Evolutionary conservation across 345 rosid genomes (phyloP), one percentile per base, ranked within the genome.

Genomic region (Sonneratia caseolaris): DNA sequence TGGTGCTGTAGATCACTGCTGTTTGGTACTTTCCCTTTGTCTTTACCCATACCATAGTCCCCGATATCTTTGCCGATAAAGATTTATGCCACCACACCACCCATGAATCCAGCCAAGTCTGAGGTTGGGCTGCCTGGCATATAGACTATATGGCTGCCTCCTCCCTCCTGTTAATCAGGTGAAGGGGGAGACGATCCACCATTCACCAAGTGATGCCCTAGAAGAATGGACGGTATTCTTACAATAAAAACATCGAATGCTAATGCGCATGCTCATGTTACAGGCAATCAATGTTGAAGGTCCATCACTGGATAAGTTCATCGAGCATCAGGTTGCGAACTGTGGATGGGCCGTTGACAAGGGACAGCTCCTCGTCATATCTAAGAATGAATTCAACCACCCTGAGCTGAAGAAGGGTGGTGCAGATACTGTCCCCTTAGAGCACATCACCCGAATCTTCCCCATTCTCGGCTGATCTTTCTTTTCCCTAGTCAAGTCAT

Each of bases 261-360:
- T 37, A n/a, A 70, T 40, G 24, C 7, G 70, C 70, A 36, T 59
- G 53, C 73, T 69, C 53, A 45, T 76, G 1, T 73, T 47, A 45
- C 86, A 92, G 99, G 96, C 89, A 62, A 84, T 95, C 56, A 92
- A 89, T 79, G 77, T 89, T 66, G 97, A 92, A 70, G 97, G 94
- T 76, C 80, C 84, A 48, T 79, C 96, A 6, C 80, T 95, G 81
- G 99, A 95, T 83, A 92, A 90, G 76, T 89, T 86, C 84, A 78
- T 90, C 5, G 97, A 92, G 76, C 96, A 88, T 64, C 95, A 87
- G 47, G 89, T 78, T 24, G 77, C 80, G 32, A 86, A 79, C 81
- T 69, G 71, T 62, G 93, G 97, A 36, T 94, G 99, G 97, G 80
- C 75, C 68, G 74, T 89, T 21, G 99, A 85, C 83, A 91, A 91